Conservation (phyloP, 2,329 filamentous ascomycete genomes). For the Bretziella fagacearum region DNA sequence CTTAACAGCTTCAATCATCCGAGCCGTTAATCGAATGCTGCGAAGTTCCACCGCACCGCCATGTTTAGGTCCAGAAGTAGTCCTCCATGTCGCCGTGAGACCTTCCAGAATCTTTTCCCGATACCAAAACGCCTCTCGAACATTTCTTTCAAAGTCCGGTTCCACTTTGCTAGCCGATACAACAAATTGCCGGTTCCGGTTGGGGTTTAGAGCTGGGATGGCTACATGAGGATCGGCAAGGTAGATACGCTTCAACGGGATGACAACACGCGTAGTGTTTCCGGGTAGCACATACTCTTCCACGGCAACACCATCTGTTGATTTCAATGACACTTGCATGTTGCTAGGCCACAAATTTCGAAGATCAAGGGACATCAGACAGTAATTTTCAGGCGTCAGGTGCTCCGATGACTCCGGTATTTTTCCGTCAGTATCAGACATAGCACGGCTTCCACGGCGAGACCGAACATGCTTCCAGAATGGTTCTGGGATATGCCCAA, state of each 20-base stretch:
- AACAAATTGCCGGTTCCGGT: slow-evolving; percentile 80
- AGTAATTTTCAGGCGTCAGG: slow-evolving; percentile 41
- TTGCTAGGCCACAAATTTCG: slow-evolving; percentile 80
- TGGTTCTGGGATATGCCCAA: slow-evolving; percentile 43
- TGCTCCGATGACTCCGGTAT: slow-evolving; percentile 2
- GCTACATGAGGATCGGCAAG: slow-evolving; percentile 59
- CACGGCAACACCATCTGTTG: slow-evolving; percentile 31
- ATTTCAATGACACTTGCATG: slow-evolving; percentile 47
- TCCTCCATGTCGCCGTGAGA: slow-evolving; percentile 56
- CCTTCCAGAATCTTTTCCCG: slow-evolving; percentile 61
- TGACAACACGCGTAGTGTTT: slow-evolving; percentile 55
- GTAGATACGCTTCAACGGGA: slow-evolving; percentile 60
- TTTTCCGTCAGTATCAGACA: slow-evolving; percentile 18
- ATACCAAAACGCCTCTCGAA: slow-evolving; percentile 81
- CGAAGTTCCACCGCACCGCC: slow-evolving; percentile 60
- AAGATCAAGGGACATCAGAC: slow-evolving; percentile 65
- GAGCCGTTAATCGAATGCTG: slow-evolving; percentile 50
- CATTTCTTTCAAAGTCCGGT: slow-evolving; percentile 60
- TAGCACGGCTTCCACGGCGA: not conserved
- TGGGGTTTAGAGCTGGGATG: slow-evolving; percentile 65
- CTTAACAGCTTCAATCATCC: slow-evolving; percentile 71
- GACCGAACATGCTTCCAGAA: slow-evolving; percentile 35
- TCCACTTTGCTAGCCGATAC: slow-evolving; percentile 66
- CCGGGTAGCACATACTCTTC: slow-evolving; percentile 46
- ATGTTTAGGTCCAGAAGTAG: slow-evolving; percentile 32